Conservation (phyloP, 2,329 filamentous ascomycete genomes). For the Pseudogymnoascus verrucosus region DNA sequence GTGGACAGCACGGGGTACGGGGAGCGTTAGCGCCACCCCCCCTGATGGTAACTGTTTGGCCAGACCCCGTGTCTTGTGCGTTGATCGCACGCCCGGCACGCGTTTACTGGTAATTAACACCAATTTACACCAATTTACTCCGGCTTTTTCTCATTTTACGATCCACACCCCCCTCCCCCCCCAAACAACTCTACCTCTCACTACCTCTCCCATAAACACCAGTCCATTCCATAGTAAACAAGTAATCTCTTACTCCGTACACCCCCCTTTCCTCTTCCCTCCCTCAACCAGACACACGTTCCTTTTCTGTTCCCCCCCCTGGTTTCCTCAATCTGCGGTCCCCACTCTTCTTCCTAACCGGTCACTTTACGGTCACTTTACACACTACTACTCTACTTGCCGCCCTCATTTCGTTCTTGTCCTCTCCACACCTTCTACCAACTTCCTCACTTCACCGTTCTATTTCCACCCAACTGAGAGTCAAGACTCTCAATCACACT, state of each 20-base stretch:
- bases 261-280: neutral
- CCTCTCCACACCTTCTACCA: neutral
- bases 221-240: neutral
- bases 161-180: neutral
- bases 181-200: neutral
- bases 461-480: slow-evolving; percentile 20
- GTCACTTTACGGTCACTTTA: neutral
- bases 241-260: neutral
- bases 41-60: neutral
- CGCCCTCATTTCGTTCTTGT: slow-evolving; percentile 2
- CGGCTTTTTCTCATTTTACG: neutral
- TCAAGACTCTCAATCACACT: slow-evolving; percentile 30
- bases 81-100: neutral
- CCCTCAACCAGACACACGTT: neutral
- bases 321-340: neutral
- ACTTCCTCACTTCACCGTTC: slow-evolving; percentile 1
- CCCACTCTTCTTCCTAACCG: neutral
- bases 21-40: neutral
- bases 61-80: neutral
- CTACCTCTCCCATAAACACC: neutral
- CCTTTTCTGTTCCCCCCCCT: neutral
- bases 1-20: neutral
- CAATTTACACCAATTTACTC: neutral
- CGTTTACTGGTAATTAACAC: neutral
- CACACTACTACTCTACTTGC: neutral